phyloP scores from a whole-genome alignment of 2,329 filamentous ascomycete species.

The Colletotrichum endophyticum region DNA sequence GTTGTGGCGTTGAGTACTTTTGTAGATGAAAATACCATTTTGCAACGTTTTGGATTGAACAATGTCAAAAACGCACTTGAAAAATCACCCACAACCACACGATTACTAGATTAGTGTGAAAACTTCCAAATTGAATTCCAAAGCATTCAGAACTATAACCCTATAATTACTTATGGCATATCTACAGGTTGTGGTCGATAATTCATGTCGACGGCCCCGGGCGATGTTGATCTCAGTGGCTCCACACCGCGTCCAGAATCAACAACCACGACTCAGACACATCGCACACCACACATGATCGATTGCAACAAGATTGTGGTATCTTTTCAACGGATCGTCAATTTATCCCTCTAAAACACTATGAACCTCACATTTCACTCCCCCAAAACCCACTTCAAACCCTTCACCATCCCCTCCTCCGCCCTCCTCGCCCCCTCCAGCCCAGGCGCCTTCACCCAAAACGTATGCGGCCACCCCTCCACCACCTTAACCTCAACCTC shows the following conservation, averaged over 20 bases:
- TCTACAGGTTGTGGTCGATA: not conserved
- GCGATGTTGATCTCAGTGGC: fast-evolving
- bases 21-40: fast-evolving
- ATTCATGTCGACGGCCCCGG: not conserved
- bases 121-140: not conserved
- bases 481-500: constrained; percentile 34
- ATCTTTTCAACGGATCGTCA: not conserved
- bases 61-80: fast-evolving
- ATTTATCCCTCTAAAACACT: not conserved
- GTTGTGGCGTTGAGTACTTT: fast-evolving
- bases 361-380: not conserved
- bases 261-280: not conserved
- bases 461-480: constrained; percentile 55
- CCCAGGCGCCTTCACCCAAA: constrained; percentile 53
- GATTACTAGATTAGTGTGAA: fast-evolving
- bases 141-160: fast-evolving
- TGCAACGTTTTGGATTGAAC: fast-evolving
- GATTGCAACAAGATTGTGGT: fast-evolving
- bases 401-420: constrained; percentile 46
- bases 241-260: not conserved
- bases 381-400: constrained; percentile 43
- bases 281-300: not conserved
- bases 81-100: not conserved
- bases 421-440: constrained; percentile 43
- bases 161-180: not conserved